These are phyloP conservation scores for Trichosporon inkin DNA, from an alignment of 1,284 basidiomycete species.

Conservation along the genomic window DNA sequence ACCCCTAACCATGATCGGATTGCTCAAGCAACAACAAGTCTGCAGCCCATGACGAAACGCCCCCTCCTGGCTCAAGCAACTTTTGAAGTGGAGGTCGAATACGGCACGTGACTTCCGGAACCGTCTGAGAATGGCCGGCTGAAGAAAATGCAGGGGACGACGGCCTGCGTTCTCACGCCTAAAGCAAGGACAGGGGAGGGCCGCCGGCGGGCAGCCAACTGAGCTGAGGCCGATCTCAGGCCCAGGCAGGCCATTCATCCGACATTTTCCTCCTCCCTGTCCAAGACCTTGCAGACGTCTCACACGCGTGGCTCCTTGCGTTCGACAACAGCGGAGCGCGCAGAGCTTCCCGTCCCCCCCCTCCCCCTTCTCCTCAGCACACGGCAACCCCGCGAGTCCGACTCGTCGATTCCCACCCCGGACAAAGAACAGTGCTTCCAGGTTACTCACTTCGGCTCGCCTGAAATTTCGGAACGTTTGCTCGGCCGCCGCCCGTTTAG, in stretches of 20 bases:
- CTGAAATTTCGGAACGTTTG: constrained; percentile 2
- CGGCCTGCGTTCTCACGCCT: neutral
- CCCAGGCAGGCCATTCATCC: constrained; percentile 1
- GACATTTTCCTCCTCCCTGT: neutral
- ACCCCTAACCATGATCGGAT: constrained; percentile 15
- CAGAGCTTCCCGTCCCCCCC: too few relatives aligned
- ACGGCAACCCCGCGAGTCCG: too few relatives aligned
- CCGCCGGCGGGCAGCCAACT: neutral
- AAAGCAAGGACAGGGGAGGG: neutral
- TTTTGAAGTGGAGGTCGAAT: constrained; percentile 11
- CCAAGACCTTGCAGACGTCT: too few relatives aligned
- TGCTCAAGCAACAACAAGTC: neutral
- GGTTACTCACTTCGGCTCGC: too few relatives aligned
- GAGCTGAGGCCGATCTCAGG: too few relatives aligned
- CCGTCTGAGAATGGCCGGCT: neutral
- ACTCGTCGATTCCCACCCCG: too few relatives aligned
- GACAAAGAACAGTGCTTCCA: too few relatives aligned
- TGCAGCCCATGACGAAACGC: neutral
- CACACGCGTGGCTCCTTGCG: too few relatives aligned
- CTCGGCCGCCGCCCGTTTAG: neutral
- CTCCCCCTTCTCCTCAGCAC: too few relatives aligned
- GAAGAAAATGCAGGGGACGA: too few relatives aligned
- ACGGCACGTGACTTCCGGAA: neutral
- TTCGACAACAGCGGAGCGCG: too few relatives aligned
- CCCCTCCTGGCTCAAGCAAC: constrained; percentile 4